These are phyloP conservation scores for Micromonas pusilla DNA, from an alignment of 139 green algal species.

Conservation along the genomic window DNA sequence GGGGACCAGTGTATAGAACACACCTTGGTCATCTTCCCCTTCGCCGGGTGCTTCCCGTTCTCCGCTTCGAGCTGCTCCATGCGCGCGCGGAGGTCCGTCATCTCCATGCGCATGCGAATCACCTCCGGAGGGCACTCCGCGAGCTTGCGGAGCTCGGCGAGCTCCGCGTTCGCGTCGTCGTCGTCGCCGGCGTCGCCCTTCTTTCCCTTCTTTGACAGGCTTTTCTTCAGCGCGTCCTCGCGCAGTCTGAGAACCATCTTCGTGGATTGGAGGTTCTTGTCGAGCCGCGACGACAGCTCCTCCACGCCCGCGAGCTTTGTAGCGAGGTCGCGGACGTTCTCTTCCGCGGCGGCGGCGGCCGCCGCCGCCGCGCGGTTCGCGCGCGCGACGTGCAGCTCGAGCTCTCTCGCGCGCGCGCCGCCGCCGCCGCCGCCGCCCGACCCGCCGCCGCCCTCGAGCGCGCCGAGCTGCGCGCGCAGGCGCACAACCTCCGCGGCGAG, in stretches of 20 bases:
- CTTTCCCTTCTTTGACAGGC: conserved; percentile 4
- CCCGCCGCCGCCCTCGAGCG: conserved; percentile 24
- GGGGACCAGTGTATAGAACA: too few relatives aligned
- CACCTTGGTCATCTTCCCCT: background rate
- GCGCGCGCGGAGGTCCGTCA: background rate
- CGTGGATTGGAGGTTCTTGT: conserved; percentile 30
- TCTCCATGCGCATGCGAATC: conserved; percentile 9
- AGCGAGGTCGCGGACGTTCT: background rate
- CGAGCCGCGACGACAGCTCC: conserved; percentile 19
- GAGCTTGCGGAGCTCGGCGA: background rate
- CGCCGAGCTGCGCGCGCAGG: conserved; percentile 34
- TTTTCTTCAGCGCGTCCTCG: conserved; percentile 27
- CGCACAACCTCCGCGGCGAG: conserved; percentile 38
- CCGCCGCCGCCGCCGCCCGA: background rate
- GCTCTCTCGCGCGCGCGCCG: background rate
- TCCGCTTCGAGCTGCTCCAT: conserved; percentile 3
- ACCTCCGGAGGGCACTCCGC: conserved; percentile 17
- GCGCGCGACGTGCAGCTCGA: background rate
- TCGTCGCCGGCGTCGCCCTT: background rate
- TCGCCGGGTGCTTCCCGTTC: background rate
- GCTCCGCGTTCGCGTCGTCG: background rate
- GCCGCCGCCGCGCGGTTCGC: background rate
- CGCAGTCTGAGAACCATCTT: conserved; percentile 40
- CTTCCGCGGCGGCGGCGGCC: background rate
- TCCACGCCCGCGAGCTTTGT: conserved; percentile 7